phyloP scores from a whole-genome alignment of 208 protist species.

The Blechomonas ayalai region DNA sequence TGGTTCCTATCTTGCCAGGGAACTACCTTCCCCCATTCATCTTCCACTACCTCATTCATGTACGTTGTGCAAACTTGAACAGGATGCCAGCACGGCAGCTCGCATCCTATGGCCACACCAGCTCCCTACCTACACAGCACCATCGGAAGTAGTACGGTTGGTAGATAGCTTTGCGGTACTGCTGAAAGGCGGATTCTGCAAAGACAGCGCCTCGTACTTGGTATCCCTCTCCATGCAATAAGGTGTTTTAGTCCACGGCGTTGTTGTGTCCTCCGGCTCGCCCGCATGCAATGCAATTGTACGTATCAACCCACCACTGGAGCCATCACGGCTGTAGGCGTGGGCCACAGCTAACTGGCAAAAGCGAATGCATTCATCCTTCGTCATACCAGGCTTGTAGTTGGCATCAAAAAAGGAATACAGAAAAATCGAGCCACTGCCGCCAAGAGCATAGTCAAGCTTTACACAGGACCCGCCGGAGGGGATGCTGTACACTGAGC shows the following conservation, averaged over 20 bases:
- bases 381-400: slow-evolving; percentile 95
- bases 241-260: slow-evolving; percentile 77
- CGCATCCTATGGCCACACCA: too few species aligned
- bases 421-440: slow-evolving; percentile 97
- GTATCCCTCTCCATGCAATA: slow-evolving; percentile 90
- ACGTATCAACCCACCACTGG: slow-evolving; percentile 96
- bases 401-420: slow-evolving; percentile 98
- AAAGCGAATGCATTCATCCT: slow-evolving; percentile 94
- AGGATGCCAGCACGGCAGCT: too few species aligned
- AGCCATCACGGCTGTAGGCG: slow-evolving; percentile 97
- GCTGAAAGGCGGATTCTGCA: slow-evolving; percentile 72
- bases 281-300: slow-evolving; percentile 83
- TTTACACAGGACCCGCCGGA: slow-evolving; percentile 92
- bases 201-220: slow-evolving; percentile 57
- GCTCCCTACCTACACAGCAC: not conserved
- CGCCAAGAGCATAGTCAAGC: slow-evolving; percentile 94
- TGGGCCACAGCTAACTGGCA: slow-evolving; percentile 93
- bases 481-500: slow-evolving; percentile 95
- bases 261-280: slow-evolving; percentile 74
- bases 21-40: too few species aligned
- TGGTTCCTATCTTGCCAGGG: too few species aligned
- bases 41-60: too few species aligned
- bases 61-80: too few species aligned
- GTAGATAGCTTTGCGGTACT: slow-evolving; percentile 65
- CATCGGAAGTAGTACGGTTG: slow-evolving; percentile 41